Evolutionary conservation across 805 yeast species (phyloP), one percentile per base, ranked within the genome.

Genomic region (Kuraishia ogatae): DNA sequence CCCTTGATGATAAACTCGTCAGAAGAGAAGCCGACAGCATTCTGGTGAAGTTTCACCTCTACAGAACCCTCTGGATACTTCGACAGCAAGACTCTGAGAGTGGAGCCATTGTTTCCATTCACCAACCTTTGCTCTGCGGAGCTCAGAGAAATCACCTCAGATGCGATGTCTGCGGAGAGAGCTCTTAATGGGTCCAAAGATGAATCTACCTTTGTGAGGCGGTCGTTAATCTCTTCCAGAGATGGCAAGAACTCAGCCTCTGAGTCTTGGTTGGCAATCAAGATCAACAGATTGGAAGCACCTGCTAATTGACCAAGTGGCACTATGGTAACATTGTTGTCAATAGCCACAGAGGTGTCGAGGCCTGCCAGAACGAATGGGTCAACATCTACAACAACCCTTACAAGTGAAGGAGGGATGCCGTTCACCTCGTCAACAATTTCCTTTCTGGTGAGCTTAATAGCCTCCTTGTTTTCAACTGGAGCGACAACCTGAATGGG

Each of bases 231-330:
- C 64, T 87, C 92, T 43, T 78, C 79, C 28, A 74, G 70, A 43
- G 87, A 77, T 28, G 93, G 93, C 46, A 83, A 84, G 67, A 89
- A 89, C 63, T 88, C 96, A 52, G 83, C 86, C 53, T 79, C 75
- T 3, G 43, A 35, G 59, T 71, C 70, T 57, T 75, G 72, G 53
- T 70, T 72, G 61, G 75, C 74, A 56, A 89, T 80, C 50, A 94
- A 71, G 19, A 88, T 67, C 51, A 90, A 71, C 39, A 73, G 67
- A 56, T 68, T 68, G 48, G 74, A 70, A 50, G 71, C 71, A n/a
- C 73, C 74, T 23, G 78, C 71, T 53, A 82, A 66, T 53, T 69
- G 62, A 29, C 84, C 84, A 50, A 85, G 72, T 57, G 87, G 83
- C 54, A 89, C 78, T 53, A 83, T 80, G 11, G 80, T 72, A 50